Evolutionary conservation across 1,284 basidiomycete species (phyloP), one percentile per base, ranked within the genome.

Genomic region (Porodaedalea pini): DNA sequence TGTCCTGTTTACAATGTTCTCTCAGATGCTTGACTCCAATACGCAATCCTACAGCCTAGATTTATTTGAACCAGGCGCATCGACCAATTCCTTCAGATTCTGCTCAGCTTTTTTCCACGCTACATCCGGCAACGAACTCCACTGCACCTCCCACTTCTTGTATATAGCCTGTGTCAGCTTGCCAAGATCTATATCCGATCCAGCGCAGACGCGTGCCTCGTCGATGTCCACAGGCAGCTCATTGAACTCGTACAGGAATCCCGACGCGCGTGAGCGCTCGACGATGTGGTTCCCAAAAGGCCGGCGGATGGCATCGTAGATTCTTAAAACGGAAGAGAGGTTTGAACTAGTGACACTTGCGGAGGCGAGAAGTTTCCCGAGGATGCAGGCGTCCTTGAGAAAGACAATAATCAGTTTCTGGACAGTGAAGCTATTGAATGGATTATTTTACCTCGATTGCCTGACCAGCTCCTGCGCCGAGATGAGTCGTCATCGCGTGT

Each of bases 401-500:
- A 13, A 11, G 37, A 34, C 2, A 1, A 17, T 27, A 19, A 21
- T 11, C 36, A 4, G 15, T 31, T 7, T 25, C 7, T n/a, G 19
- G 11, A 36, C 1, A 45, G 36, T 51, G 13, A 43, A 32, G 10
- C 21, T 61, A 15, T 29, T 49, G 13, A 27, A 2, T 15, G 8
- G n/a, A 15, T 3, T 4, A 31, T 13, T 49, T 4, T 40, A 74
- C 73, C 66, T 75, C 73, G 36, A 75, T 73, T 3, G 73, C 73
- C 55, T 74, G 73, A 0, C 73, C 73, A 2, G 71, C 75, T 8
- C 73, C 75, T 7, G 74, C 71, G 2, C 73, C 74, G 45, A 72
- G 68, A 62, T 73, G 71, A 0, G 73, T 71, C 32, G 66, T 67
- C 72, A 74, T 74, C 2, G 74, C 73, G 61, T 75, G 74, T 21